Evolutionary conservation across 73 alveolate genomes (phyloP), one percentile per base, ranked within the genome.

Genomic region (Paramecium tetraurelia): DNA sequence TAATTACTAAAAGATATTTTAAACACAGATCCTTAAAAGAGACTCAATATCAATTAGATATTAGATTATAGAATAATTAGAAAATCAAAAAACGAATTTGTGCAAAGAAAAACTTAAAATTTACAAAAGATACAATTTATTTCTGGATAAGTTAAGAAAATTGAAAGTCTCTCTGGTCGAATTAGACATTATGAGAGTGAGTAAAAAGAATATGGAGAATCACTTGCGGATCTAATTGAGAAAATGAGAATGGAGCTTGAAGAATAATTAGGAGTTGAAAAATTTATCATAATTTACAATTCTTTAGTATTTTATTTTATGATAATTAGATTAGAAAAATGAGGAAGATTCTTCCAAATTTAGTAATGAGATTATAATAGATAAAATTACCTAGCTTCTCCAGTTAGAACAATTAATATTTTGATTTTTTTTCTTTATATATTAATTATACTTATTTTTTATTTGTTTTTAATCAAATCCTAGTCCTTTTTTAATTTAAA

Each of bases 201-300:
- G 9, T 27, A 21, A 63, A 63, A 63, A 63, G 27, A 27, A 6
- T 3, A 33, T 63, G 84, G 84, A 2, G 84, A 63, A 75, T 35
- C 63, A 5, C 38, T 75, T 29, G 68, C 87, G 2, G 87, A 33
- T 38, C 35, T n/a, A 75, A 75, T 75, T 35, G 86, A 75, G 20
- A 75, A 38, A 14, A 75, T 75, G 87, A 75, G 87, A 41, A 75
- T 75, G 87, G 69, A 75, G 18, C 46, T 75, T 33, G 87, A 75
- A 38, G 59, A 75, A 22, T 29, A 21, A 75, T 35, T 75, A 12
- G 87, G 87, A 33, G 38, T 75, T 35, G 38, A 29, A 33, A 75
- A 75, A 38, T 75, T 75, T 75, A 41, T 75, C 21, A 8, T 22
- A 10, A 10, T 41, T 38, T 75, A 75, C n/a, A 38, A 35, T 3